Percentiles rank a stretch among this genome's conserved stretches.
phyloP scores from a whole-genome alignment of 306 rosid species.

The Malus domestica region DNA sequence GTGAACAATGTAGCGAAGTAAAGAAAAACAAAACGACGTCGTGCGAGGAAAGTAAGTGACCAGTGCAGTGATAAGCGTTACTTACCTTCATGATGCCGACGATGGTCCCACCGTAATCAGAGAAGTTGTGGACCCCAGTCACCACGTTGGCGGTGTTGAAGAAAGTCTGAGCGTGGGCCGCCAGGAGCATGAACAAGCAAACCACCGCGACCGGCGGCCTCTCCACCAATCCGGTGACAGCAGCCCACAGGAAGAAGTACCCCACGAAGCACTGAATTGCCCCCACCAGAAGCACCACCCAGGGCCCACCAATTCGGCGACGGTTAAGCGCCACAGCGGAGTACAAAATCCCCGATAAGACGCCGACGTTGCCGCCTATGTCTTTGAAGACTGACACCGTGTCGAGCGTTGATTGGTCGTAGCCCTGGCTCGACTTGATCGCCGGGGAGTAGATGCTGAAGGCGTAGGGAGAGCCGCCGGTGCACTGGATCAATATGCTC shows the following conservation, averaged over 20 bases:
- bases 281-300: conserved; percentile 59
- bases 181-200: conserved; percentile 67
- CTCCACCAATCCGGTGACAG: conserved; percentile 50
- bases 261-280: conserved; percentile 57
- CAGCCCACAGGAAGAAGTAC: conserved; percentile 64
- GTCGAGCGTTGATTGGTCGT: conserved; percentile 85
- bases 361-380: conserved; percentile 79
- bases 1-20: background rate
- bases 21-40: background rate
- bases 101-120: conserved; percentile 63
- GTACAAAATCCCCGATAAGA: conserved; percentile 71
- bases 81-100: conserved; percentile 79
- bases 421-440: conserved; percentile 63
- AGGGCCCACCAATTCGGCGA: conserved; percentile 41
- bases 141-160: conserved; percentile 69
- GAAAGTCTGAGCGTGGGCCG: conserved; percentile 68
- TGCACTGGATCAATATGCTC: conserved; percentile 75
- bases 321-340: conserved; percentile 41
- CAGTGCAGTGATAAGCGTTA: background rate
- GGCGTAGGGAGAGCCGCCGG: conserved; percentile 81
- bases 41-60: background rate
- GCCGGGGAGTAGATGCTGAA: conserved; percentile 73
- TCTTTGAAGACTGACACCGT: conserved; percentile 92
- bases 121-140: conserved; percentile 60
- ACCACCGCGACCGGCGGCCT: conserved; percentile 57